Evolutionary conservation across 2,329 filamentous ascomycete species (phyloP), one percentile per base, ranked within the genome.

Genomic region (Ophiostoma triangulosporum): DNA sequence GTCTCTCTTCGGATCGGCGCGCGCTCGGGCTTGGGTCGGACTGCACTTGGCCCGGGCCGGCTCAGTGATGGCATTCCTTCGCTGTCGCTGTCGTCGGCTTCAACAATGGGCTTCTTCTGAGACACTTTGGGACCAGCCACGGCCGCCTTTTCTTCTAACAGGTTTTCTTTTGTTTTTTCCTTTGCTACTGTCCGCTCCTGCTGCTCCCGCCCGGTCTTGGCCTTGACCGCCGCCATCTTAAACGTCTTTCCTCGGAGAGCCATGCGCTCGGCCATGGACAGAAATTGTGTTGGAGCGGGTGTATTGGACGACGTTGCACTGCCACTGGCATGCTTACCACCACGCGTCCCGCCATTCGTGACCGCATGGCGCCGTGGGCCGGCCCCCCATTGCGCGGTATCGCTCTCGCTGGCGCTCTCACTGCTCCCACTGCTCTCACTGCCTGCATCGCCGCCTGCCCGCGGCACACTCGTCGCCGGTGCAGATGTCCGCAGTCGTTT

Each of bases 231-330:
- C 27, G 14, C 54, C 8, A 80, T 78, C 63, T 71, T 77, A 58
- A 80, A 71, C 51, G 70, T 73, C 62, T 71, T 78, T 11, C 76
- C 77, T 51, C 66, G 69, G 2, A 77, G 65, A 32, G 71, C 74
- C 69, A 78, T 73, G n/a, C 75, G 70, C 59, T 80, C 77, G 35
- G 72, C 70, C 72, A 81, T 73, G 6, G 77, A 80, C 66, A 80
- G 67, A 48, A 74, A 70, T 15, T 32, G n/a, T 4, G 31, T n/a
- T 2, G 53, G 40, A 14, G 32, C 7, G 7, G 46, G 6, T 7
- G n/a, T n/a, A n/a, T n/a, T 14, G 4, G 43, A 5, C 6, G 26
- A 24, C 1, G 14, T 15, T 6, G 22, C 22, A 7, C 20, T 26
- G 4, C 14, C 38, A 15, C 38, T 43, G 20, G 22, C 38, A 15